Evolutionary conservation across 768 basidiomycete genomes (phyloP).

Genomic region (Tremella yokohamensis): DNA sequence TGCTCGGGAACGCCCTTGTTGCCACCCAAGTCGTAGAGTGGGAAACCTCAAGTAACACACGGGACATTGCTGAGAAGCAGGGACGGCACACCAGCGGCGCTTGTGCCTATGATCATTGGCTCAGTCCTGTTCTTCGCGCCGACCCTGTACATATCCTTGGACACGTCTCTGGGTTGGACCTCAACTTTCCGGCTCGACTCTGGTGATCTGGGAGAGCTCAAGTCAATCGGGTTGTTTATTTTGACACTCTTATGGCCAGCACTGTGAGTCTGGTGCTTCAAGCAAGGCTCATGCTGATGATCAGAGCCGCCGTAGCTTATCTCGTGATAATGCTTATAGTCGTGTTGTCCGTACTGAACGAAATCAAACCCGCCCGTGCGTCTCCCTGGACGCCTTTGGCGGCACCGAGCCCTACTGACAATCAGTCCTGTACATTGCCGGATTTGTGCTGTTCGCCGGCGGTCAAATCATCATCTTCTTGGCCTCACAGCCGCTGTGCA

Average conservation of each 20-base stretch:
- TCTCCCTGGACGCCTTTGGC: conserved; percentile 5
- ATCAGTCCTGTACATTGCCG: conserved; percentile 65
- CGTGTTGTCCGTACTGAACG: conserved; percentile 69
- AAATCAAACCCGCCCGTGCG: conserved; percentile 68
- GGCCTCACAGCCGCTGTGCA: conserved; percentile 71
- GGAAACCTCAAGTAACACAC: conserved; percentile 46
- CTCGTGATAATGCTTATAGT: conserved; percentile 75
- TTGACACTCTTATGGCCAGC: conserved; percentile 76
- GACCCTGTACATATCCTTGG: conserved; percentile 79
- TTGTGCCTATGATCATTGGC: conserved; percentile 60
- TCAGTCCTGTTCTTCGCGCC: conserved; percentile 70
- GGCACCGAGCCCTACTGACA: background rate
- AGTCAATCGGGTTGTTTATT: conserved; percentile 73
- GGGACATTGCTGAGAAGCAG: conserved; percentile 20
- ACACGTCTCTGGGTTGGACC: conserved; percentile 70
- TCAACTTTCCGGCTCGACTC: conserved; percentile 60
- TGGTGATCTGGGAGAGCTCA: conserved; percentile 59
- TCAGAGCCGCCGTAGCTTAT: conserved; percentile 66
- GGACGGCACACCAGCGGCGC: conserved; percentile 46
- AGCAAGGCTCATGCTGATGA: background rate
- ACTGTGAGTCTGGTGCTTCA: conserved; percentile 56
- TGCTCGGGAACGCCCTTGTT: conserved; percentile 53
- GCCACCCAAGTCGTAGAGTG: conserved; percentile 78
- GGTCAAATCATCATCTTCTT: conserved; percentile 80
- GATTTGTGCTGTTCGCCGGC: conserved; percentile 72